Evolutionary conservation across 129 eudicot species (phyloP).

Genomic region (Erigeron canadensis): DNA sequence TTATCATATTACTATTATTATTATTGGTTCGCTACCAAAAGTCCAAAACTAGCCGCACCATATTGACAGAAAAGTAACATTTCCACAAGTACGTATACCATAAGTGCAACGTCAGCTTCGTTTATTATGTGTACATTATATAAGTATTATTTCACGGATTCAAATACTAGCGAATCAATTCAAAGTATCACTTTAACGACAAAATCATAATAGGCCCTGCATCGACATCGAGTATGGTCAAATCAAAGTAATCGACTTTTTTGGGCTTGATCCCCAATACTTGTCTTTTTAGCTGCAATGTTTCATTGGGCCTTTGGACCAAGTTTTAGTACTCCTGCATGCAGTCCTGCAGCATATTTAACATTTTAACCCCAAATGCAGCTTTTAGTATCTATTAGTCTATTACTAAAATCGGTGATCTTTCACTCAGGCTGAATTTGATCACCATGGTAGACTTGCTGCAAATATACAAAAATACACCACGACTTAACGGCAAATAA

Average conservation of each 20-base stretch:
- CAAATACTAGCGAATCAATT: neutral
- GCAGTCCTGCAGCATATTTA: neutral
- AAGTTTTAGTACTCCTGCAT: neutral
- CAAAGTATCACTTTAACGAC: neutral
- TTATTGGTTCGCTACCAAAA: neutral
- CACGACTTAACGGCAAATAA: neutral
- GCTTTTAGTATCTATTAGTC: neutral
- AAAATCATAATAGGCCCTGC: neutral
- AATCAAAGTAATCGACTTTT: neutral
- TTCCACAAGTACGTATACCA: too few species aligned
- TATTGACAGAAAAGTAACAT: too few species aligned
- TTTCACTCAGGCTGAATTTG: slow-evolving; percentile 24
- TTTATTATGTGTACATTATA: too few species aligned
- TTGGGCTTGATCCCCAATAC: neutral
- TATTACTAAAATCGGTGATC: neutral
- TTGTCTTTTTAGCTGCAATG: neutral
- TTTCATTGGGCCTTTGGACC: slow-evolving; percentile 14
- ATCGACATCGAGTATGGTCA: neutral
- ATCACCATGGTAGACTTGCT: slow-evolving; percentile 29
- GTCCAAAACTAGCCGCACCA: too few species aligned
- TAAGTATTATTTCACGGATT: too few species aligned
- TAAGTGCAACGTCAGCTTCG: too few species aligned
- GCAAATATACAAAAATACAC: neutral
- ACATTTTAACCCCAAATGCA: slow-evolving; percentile 1
- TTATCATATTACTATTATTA: too few species aligned